These are phyloP conservation scores for Meripilus lineatus DNA, from an alignment of 1,284 basidiomycete genomes.

Conservation along the genomic window DNA sequence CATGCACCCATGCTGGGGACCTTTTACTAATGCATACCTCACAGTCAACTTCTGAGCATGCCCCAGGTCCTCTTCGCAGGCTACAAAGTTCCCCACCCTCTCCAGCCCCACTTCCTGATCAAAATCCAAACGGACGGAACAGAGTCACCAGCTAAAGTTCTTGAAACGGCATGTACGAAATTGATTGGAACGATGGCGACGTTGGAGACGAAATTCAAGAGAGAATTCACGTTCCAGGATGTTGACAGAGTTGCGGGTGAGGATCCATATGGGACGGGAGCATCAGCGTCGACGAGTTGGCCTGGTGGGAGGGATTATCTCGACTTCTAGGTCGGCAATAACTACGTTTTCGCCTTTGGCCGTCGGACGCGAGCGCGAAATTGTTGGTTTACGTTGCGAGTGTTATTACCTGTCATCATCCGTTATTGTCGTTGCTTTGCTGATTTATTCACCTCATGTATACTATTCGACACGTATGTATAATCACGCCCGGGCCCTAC, in stretches of 20 bases:
- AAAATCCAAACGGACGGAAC: constrained; percentile 95
- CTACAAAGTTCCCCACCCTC: constrained; percentile 96
- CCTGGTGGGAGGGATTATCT: constrained; percentile 57
- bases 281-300: constrained; percentile 33
- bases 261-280: constrained; percentile 53
- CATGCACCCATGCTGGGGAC: neutral
- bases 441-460: too few species aligned
- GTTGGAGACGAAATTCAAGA: constrained; percentile 69
- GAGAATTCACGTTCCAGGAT: constrained; percentile 65
- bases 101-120: constrained; percentile 90
- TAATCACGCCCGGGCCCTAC: too few species aligned
- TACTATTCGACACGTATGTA: too few species aligned
- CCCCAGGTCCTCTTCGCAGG: constrained; percentile 91
- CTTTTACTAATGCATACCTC: constrained; percentile 1
- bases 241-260: constrained; percentile 35
- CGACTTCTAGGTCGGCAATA: constrained; percentile 44
- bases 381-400: too few species aligned
- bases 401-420: too few species aligned
- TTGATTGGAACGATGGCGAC: constrained; percentile 75
- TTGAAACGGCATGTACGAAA: constrained; percentile 81
- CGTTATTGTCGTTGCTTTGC: too few species aligned
- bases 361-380: too few species aligned
- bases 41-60: constrained; percentile 83
- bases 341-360: neutral
- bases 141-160: constrained; percentile 76